Evolutionary conservation across 139 green algal genomes (phyloP).

Genomic region (Trebouxia sp.): DNA sequence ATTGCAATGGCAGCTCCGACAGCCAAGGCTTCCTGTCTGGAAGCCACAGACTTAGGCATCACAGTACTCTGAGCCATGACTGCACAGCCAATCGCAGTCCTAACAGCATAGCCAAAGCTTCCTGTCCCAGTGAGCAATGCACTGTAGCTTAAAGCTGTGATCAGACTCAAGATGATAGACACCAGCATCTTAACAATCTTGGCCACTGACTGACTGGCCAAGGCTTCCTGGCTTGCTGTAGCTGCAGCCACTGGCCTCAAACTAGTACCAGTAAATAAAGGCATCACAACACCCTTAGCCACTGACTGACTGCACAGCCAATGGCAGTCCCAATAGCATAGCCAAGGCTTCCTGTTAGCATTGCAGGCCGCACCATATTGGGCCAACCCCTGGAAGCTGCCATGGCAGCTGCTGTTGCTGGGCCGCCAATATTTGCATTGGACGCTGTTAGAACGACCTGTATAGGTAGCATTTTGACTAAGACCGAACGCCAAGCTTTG

Average conservation of each 20-base stretch:
- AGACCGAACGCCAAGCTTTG: too few relatives aligned
- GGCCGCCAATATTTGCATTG: conserved; percentile 79
- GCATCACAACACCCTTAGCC: conserved; percentile 62
- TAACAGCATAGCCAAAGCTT: conserved; percentile 60
- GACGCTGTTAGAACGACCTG: conserved; percentile 61
- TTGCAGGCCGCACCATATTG: conserved; percentile 67
- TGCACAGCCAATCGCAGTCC: conserved; percentile 47
- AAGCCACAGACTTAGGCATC: too few relatives aligned
- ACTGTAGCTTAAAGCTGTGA: too few relatives aligned
- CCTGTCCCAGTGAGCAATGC: too few relatives aligned
- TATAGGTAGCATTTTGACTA: not conserved
- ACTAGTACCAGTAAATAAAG: too few relatives aligned
- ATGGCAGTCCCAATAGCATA: conserved; percentile 61
- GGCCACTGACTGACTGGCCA: too few relatives aligned
- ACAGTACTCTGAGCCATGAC: conserved; percentile 58
- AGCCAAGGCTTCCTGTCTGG: too few relatives aligned
- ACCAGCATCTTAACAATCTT: too few relatives aligned
- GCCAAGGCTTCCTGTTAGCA: conserved; percentile 63
- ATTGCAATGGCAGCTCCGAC: too few relatives aligned
- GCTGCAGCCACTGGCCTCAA: too few relatives aligned
- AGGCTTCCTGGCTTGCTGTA: too few relatives aligned
- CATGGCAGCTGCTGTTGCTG: conserved; percentile 78
- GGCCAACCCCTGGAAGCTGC: conserved; percentile 65
- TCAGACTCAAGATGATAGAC: too few relatives aligned
- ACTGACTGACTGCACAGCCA: conserved; percentile 58